Percentiles rank a stretch among this genome's conserved stretches.
These are phyloP conservation scores for Cercophora sp. DNA, from an alignment of 495 filamentous ascomycete species.

Conservation along the genomic window DNA sequence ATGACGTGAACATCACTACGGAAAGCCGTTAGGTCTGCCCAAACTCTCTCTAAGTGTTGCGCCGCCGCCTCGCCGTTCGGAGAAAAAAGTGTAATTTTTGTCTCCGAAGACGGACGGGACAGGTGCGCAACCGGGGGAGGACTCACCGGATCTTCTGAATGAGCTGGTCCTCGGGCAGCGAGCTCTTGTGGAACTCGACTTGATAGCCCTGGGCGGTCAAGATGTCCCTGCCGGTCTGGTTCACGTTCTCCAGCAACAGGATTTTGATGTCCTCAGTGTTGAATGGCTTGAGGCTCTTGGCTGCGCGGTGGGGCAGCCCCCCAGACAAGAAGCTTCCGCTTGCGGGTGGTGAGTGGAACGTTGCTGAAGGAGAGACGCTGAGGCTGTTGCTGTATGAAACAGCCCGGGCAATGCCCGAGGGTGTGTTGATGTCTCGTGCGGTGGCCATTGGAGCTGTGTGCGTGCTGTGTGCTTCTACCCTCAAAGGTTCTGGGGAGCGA, in stretches of 20 bases:
- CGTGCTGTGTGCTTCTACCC: too few species aligned
- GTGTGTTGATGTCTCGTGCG: conserved; percentile 36
- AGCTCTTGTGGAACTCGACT: conserved; percentile 85
- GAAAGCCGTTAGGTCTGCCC: too few species aligned
- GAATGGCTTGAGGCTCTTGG: conserved; percentile 91
- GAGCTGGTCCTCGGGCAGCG: conserved; percentile 85
- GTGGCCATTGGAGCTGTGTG: too few species aligned
- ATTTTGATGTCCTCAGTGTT: conserved; percentile 94
- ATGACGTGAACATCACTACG: conserved; percentile 95
- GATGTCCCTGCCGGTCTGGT: conserved; percentile 80
- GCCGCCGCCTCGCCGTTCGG: too few species aligned
- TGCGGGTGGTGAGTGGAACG: conserved; percentile 62
- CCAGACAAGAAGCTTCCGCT: conserved; percentile 34
- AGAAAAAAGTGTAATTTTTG: conserved; percentile 12
- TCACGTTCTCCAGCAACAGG: conserved; percentile 91
- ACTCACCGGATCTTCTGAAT: conserved; percentile 93
- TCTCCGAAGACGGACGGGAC: conserved; percentile 22
- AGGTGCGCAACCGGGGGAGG: conserved; percentile 10
- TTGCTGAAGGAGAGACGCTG: conserved; percentile 50
- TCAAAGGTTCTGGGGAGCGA: too few species aligned
- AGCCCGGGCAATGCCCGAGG: conserved; percentile 20
- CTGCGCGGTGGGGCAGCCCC: conserved; percentile 16
- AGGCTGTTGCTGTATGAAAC: conserved; percentile 51
- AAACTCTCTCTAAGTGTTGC: too few species aligned
- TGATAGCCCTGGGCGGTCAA: conserved; percentile 87